Percentiles rank a stretch among this genome's conserved stretches.
Conservation (phyloP, 805 yeast genomes). For the Priceomyces castillae region DNA sequence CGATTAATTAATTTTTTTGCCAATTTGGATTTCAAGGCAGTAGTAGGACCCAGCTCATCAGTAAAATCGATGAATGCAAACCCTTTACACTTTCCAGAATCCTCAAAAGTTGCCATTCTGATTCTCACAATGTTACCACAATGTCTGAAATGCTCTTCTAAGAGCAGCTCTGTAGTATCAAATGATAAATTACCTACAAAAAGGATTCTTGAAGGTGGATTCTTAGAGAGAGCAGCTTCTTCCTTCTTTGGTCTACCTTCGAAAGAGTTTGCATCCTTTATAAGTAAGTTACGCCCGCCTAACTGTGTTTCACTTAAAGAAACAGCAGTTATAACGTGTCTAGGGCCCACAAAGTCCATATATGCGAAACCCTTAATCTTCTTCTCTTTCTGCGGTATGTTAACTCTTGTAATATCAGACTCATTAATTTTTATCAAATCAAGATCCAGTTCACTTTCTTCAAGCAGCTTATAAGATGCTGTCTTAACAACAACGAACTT, state of each 20-base stretch:
- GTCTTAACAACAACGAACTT: constrained; percentile 66
- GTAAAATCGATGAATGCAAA: constrained; percentile 89
- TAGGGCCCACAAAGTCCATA: constrained; percentile 66
- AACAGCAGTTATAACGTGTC: constrained; percentile 61
- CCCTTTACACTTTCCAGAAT: constrained; percentile 94
- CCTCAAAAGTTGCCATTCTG: constrained; percentile 98
- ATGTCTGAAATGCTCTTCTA: constrained; percentile 81
- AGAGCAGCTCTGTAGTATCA: constrained; percentile 78
- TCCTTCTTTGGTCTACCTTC: constrained; percentile 76
- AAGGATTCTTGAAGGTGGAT: constrained; percentile 84
- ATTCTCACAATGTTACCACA: constrained; percentile 84
- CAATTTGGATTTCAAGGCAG: constrained; percentile 70
- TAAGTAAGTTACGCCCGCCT: constrained; percentile 82
- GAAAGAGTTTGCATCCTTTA: constrained; percentile 75
- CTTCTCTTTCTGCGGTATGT: constrained; percentile 72
- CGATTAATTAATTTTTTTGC: constrained; percentile 69
- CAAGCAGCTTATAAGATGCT: constrained; percentile 18
- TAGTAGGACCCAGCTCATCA: constrained; percentile 76
- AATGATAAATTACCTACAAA: constrained; percentile 93
- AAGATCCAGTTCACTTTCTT: constrained; percentile 21
- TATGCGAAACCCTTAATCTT: constrained; percentile 88
- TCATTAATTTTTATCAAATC: constrained; percentile 41
- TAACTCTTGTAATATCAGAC: constrained; percentile 67
- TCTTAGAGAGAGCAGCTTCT: constrained; percentile 52
- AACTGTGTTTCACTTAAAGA: constrained; percentile 66